Evolutionary conservation across 1,139 yeast species (phyloP), one percentile per base, ranked within the genome.

Genomic region (Blastobotrys apis): DNA sequence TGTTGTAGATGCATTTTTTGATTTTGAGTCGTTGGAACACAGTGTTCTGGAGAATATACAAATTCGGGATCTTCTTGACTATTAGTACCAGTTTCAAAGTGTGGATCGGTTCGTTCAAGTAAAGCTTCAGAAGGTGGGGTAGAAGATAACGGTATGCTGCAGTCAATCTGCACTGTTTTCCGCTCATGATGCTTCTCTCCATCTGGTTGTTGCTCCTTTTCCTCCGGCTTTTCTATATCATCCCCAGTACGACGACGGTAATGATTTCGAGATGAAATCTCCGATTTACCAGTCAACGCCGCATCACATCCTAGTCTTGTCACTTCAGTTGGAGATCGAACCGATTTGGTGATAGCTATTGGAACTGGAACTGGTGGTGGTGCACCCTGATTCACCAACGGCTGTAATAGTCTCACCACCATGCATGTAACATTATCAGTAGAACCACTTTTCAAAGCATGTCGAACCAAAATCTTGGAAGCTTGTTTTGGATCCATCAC

Each of bases 371-470:
- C 3, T 5, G 13, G 5, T 8, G 39, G 39, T 15, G 39, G 33
- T 8, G n/a, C 12, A n/a, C n/a, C n/a, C n/a, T n/a, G n/a, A n/a
- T n/a, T n/a, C n/a, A n/a, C n/a, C n/a, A n/a, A n/a, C n/a, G n/a
- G n/a, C n/a, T n/a, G n/a, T n/a, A n/a, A n/a, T 32, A 57, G 38
- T 33, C 74, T 65, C 2, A 81, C 77, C 17, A 87, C 84, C 87
- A 86, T 81, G 19, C 84, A 90, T 0, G 96, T 85, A 26, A 87
- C 80, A 62, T 87, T 87, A 63, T 87, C 96, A 1, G 86, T 80
- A 1, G 94, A 82, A n/a, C 80, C 75, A 49, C 74, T 71, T 45
- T 77, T 77, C 59, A 85, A 69, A 1, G 95, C 95, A 52, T 76
- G 70, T 49, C 79, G 74, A 47, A 87, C 84, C 43, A 88, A 69